Evolutionary conservation across 371 early-diverging fungal genomes (phyloP).

Genomic region (Rhizopus stolonifer): DNA sequence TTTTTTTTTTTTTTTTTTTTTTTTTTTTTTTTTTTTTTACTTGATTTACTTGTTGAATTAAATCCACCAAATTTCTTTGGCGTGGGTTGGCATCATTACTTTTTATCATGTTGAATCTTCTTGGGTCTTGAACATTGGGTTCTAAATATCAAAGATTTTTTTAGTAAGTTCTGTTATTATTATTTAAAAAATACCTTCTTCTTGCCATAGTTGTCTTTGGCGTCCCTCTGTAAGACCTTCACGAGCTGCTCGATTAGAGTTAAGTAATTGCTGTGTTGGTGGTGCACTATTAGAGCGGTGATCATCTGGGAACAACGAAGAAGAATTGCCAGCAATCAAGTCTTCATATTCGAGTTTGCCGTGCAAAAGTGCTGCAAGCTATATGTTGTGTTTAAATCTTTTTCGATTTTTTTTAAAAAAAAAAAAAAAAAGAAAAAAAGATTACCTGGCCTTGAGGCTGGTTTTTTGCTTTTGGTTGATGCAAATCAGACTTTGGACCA

Average conservation of each 20-base stretch:
- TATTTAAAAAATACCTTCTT: conserved; percentile 17
- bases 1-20: no score
- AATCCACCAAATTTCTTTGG: conserved; percentile 33
- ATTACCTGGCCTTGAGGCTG: conserved; percentile 45
- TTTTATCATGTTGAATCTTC: conserved; percentile 3
- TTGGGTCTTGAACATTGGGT: not conserved
- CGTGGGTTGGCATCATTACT: conserved; percentile 23
- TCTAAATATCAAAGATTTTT: not conserved
- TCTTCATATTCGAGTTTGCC: conserved; percentile 46
- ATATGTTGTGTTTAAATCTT: no score
- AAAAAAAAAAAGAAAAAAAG: not conserved
- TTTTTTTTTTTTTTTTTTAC: not conserved
- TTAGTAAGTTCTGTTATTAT: not conserved
- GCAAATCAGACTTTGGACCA: conserved; percentile 36
- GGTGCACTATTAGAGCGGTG: conserved; percentile 45
- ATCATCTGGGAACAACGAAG: conserved; percentile 30
- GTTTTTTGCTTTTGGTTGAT: conserved; percentile 43
- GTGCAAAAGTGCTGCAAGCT: conserved; percentile 46
- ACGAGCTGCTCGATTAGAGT: not conserved
- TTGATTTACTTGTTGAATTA: conserved; percentile 38
- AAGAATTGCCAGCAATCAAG: conserved; percentile 20
- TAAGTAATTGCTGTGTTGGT: conserved; percentile 26
- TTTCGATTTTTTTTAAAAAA: no score
- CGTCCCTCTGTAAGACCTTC: not conserved
- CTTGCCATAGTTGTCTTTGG: conserved; percentile 29